Percentiles rank a stretch among this genome's conserved stretches.
These are phyloP conservation scores for Daldinia grandis DNA, from an alignment of 495 filamentous ascomycete genomes.

Conservation along the genomic window DNA sequence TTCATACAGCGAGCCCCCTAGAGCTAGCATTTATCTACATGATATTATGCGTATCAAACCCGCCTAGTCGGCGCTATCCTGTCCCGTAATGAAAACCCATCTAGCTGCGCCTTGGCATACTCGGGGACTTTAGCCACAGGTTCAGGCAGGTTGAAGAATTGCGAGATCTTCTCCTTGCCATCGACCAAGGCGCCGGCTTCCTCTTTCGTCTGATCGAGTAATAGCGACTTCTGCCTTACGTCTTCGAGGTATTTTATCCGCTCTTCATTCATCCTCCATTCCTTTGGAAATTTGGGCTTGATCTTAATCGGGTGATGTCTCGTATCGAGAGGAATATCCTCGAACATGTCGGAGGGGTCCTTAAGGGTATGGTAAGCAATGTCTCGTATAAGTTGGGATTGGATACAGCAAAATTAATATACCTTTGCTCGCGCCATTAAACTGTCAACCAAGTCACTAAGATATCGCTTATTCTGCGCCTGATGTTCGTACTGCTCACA, in stretches of 20 bases:
- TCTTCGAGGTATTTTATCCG: conserved; percentile 70
- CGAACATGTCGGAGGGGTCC: conserved; percentile 80
- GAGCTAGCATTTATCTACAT: conserved; percentile 5
- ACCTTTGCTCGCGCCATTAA: conserved; percentile 80
- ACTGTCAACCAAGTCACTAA: conserved; percentile 77
- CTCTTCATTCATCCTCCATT: conserved; percentile 80
- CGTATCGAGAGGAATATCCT: conserved; percentile 89
- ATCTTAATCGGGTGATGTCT: conserved; percentile 80
- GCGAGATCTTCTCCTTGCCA: conserved; percentile 62
- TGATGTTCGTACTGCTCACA: conserved; percentile 86
- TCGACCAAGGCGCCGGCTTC: conserved; percentile 61
- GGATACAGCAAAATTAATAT: conserved; percentile 18
- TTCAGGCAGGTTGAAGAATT: conserved; percentile 43
- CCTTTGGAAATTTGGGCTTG: conserved; percentile 76
- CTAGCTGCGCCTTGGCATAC: conserved; percentile 42
- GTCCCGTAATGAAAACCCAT: background rate
- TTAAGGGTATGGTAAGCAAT: conserved; percentile 39
- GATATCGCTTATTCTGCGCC: conserved; percentile 95
- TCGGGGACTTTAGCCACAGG: conserved; percentile 31
- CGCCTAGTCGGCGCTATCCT: conserved; percentile 1
- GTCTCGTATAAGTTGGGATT: background rate
- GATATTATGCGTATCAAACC: conserved; percentile 17
- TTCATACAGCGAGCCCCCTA: conserved; percentile 10
- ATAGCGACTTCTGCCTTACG: conserved; percentile 58
- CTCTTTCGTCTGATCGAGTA: conserved; percentile 57